Percentiles rank a stretch among this genome's conserved stretches.
These are phyloP conservation scores for Cyberlindnera samutprakarnensis DNA, from an alignment of 805 yeast species.

Conservation along the genomic window DNA sequence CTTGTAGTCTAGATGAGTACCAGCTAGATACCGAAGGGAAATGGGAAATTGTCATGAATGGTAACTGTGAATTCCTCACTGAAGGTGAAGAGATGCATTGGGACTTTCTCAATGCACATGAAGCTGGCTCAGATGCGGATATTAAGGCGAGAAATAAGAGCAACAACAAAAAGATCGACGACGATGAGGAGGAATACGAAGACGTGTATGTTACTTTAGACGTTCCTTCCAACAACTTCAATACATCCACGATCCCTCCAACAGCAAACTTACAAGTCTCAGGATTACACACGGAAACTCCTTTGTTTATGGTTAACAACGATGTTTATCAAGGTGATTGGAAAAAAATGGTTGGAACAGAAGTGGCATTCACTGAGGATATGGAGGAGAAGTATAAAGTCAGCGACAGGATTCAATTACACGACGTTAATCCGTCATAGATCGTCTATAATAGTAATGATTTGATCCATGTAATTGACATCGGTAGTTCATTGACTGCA, in stretches of 20 bases:
- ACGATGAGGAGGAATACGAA: slow-evolving; percentile 27
- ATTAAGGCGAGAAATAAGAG: slow-evolving; percentile 43
- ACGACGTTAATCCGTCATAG: slow-evolving; percentile 17
- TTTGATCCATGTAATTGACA: too few relatives aligned
- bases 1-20: slow-evolving; percentile 76
- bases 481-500: too few relatives aligned
- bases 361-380: slow-evolving; percentile 31
- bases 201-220: slow-evolving; percentile 50
- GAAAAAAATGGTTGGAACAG: slow-evolving; percentile 77
- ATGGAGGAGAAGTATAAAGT: slow-evolving; percentile 14
- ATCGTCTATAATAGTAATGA: not conserved
- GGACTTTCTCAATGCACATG: slow-evolving; percentile 71
- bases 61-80: slow-evolving; percentile 60
- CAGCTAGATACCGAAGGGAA: slow-evolving; percentile 20
- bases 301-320: slow-evolving; percentile 51
- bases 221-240: slow-evolving; percentile 32
- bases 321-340: slow-evolving; percentile 67
- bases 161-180: slow-evolving; percentile 9
- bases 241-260: slow-evolving; percentile 26
- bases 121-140: slow-evolving; percentile 89
- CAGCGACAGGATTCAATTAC: slow-evolving; percentile 15
- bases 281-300: slow-evolving; percentile 46
- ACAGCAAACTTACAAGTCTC: slow-evolving; percentile 42
- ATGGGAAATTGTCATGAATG: slow-evolving; percentile 67
- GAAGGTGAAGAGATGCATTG: slow-evolving; percentile 92